Evolutionary conservation across 257 asterid genomes (phyloP).

Genomic region (Solanum rostratum): DNA sequence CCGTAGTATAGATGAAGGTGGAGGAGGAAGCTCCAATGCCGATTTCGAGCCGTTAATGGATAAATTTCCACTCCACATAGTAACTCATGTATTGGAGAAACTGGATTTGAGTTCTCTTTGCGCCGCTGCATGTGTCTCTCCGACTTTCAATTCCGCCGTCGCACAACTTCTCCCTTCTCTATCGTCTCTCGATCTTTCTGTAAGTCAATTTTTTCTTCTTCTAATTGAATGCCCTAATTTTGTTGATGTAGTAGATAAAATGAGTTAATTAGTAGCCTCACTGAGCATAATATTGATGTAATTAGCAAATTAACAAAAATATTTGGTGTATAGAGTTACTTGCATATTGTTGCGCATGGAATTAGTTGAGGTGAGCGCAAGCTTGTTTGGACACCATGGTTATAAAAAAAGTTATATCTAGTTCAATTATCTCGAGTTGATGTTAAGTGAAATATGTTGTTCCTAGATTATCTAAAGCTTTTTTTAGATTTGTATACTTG

Average conservation of each 20-base stretch:
- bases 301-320: neutral
- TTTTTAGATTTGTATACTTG: neutral
- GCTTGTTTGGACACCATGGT: neutral
- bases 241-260: neutral
- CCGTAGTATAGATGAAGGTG: neutral
- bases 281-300: neutral
- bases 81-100: constrained; percentile 30
- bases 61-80: constrained; percentile 36
- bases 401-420: neutral
- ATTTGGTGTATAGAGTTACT: neutral
- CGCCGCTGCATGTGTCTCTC: constrained; percentile 46
- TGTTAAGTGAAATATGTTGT: neutral
- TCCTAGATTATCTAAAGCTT: neutral
- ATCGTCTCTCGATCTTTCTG: constrained; percentile 54
- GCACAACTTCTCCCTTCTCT: constrained; percentile 35
- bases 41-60: constrained; percentile 19
- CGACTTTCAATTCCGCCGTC: constrained; percentile 22
- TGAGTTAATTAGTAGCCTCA: neutral
- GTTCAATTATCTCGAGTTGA: neutral
- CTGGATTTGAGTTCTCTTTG: constrained; percentile 52
- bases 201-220: constrained; percentile 13
- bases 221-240: neutral
- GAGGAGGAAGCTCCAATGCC: neutral
- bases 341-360: neutral
- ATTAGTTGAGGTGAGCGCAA: neutral